Conservation (phyloP, 1,284 basidiomycete genomes). For the Apiotrichum montevideense region DNA sequence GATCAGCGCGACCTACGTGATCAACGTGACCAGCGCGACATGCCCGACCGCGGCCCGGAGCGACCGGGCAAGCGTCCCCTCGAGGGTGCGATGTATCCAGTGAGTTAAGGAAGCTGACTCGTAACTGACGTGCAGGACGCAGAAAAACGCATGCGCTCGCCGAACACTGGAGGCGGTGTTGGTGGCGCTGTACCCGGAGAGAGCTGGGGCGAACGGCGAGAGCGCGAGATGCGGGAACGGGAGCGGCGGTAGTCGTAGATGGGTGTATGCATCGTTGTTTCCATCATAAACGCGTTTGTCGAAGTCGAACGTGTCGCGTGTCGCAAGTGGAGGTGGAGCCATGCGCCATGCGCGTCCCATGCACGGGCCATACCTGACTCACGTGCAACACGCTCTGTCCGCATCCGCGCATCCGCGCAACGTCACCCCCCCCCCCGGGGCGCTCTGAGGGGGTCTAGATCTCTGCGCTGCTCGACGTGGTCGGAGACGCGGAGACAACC, state of each 20-base stretch:
- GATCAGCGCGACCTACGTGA: background rate
- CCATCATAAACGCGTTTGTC: too few species aligned
- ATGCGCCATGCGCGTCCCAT: too few species aligned
- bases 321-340: too few species aligned
- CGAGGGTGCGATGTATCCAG: background rate
- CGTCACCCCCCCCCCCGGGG: too few species aligned
- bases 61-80: background rate
- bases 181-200: background rate
- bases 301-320: too few species aligned
- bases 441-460: too few species aligned
- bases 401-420: too few species aligned
- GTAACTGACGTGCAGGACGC: background rate
- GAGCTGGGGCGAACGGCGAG: background rate
- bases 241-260: background rate
- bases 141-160: background rate
- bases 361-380: too few species aligned
- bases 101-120: background rate
- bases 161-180: background rate
- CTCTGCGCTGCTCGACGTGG: too few species aligned
- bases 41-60: background rate
- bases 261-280: background rate
- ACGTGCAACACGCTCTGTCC: too few species aligned
- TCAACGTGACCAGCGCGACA: too few species aligned
- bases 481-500: too few species aligned
- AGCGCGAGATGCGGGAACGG: background rate